Base-by-base conservation (phyloP, 2,329 filamentous ascomycete genomes). In the Cladophialophora exuberans region DNA sequence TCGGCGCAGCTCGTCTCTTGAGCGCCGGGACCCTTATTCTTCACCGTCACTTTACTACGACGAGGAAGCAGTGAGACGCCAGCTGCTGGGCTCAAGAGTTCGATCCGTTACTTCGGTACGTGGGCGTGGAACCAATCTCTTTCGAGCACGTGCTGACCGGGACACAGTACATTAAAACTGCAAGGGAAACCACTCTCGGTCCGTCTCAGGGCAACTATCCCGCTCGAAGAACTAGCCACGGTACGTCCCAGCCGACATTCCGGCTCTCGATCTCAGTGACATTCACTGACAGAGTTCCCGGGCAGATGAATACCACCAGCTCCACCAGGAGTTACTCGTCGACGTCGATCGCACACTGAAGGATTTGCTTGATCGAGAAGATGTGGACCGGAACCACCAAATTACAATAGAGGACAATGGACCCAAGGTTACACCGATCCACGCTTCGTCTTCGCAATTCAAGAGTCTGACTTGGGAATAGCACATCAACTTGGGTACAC, bases 381-480 rank as follows among this genome's bases (percentile, higher is more conserved):
- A 99, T 68, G 95, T 92, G 25, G 92, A 99, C 73, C 80, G 83
- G 53, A 97, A 99, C 72, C 89, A 90, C 80, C 92, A 97, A 72
- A 99, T 99, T 71, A 99, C 94, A 25, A 96, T 97, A 65, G 94
- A 97, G 69, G 94, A 99, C 74, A 83, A 84, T 61, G 94, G 94
- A 0, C 93, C 94, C 45, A 99, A 97, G 81, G 89, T 88, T 71
- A 61, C n/a, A n/a, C n/a, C n/a, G n/a, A 68, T 39, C 20, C 11
- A 43, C n/a, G 22, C 18, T 7, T 28, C 35, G 1, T 20, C 15
- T 43, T 3, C 10, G 41, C 22, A 22, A 17, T 26, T 7, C 6
- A 2, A 18, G 17, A 31, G 26, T 20, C 52, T 53, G 18, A 61
- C 44, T 31, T 10, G 26, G 17, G 30, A 41, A n/a, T 63, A 89